A percentile compares a stretch with the other conserved stretches of the same genome.
Conservation (phyloP, 306 rosid species). For the Fragaria iinumae region DNA sequence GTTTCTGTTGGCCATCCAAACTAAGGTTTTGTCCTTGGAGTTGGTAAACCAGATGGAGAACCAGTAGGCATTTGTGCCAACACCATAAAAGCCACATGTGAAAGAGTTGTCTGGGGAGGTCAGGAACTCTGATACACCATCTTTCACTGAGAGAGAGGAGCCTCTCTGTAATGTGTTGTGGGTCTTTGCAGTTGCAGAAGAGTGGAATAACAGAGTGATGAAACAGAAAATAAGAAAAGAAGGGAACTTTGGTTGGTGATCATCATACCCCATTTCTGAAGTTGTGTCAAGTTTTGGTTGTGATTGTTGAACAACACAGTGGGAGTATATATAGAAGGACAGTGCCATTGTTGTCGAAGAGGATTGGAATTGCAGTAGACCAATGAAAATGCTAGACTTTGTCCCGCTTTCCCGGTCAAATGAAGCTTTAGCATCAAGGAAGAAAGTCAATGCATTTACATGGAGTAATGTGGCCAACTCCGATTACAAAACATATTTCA, state of each 20-base stretch:
- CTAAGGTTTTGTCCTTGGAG: conserved; percentile 9
- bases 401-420: too few relatives aligned
- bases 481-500: not conserved
- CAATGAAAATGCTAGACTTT: too few relatives aligned
- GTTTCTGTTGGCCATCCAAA: conserved; percentile 28
- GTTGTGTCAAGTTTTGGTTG: not conserved
- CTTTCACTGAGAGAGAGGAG: not conserved
- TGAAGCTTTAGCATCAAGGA: not conserved
- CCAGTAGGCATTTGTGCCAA: conserved; percentile 23
- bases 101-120: conserved; percentile 20
- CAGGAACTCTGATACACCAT: not conserved
- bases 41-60: conserved; percentile 26
- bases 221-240: not conserved
- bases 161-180: not conserved
- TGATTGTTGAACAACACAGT: not conserved
- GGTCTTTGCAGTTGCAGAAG: not conserved
- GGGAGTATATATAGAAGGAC: not conserved
- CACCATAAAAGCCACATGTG: conserved; percentile 7
- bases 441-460: too few relatives aligned
- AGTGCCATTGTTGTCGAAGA: not conserved
- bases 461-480: too few relatives aligned
- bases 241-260: not conserved
- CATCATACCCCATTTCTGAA: not conserved
- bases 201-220: not conserved
- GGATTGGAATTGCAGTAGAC: not conserved